phyloP scores from a whole-genome alignment of 768 basidiomycete species.

The Auricularia heimuer region DNA sequence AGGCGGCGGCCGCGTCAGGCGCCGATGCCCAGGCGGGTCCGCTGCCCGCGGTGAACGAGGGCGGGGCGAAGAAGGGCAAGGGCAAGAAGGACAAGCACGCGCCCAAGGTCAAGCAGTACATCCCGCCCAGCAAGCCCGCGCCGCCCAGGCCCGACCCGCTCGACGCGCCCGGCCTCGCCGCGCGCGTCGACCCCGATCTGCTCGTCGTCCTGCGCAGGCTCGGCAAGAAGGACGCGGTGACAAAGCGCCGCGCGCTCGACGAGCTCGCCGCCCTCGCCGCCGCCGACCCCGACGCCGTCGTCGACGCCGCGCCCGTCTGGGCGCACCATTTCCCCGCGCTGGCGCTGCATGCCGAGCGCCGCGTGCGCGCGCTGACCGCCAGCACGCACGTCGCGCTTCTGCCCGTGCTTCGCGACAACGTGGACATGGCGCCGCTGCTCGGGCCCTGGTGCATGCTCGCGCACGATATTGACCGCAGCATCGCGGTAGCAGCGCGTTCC shows the following conservation, averaged over 20 bases:
- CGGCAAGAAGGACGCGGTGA: conserved; percentile 83
- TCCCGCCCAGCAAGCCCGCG: conserved; percentile 69
- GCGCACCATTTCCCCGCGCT: conserved; percentile 79
- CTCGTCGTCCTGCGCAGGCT: conserved; percentile 72
- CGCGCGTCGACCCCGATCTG: conserved; percentile 67
- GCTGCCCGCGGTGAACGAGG: too few species aligned
- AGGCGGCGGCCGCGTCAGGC: conserved; percentile 35
- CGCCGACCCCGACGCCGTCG: conserved; percentile 38
- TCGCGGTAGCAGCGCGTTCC: conserved; percentile 31
- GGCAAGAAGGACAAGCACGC: conserved; percentile 43
- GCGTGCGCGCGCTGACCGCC: conserved; percentile 53
- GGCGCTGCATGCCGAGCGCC: conserved; percentile 69
- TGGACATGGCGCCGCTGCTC: conserved; percentile 43
- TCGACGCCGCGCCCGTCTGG: conserved; percentile 76
- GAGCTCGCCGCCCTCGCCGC: conserved; percentile 38
- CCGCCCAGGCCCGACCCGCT: conserved; percentile 75
- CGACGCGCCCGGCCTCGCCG: conserved; percentile 70
- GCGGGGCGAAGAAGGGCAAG: conserved; percentile 31
- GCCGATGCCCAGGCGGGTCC: conserved; percentile 9
- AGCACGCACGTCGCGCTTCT: conserved; percentile 58
- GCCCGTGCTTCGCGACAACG: conserved; percentile 43
- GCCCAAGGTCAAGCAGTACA: conserved; percentile 75
- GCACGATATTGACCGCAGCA: conserved; percentile 61
- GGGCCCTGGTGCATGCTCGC: conserved; percentile 67
- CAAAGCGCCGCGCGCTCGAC: conserved; percentile 76